These are phyloP conservation scores for Neotropicomus parvogracilis DNA, from an alignment of 1,284 basidiomycete species.

Conservation along the genomic window DNA sequence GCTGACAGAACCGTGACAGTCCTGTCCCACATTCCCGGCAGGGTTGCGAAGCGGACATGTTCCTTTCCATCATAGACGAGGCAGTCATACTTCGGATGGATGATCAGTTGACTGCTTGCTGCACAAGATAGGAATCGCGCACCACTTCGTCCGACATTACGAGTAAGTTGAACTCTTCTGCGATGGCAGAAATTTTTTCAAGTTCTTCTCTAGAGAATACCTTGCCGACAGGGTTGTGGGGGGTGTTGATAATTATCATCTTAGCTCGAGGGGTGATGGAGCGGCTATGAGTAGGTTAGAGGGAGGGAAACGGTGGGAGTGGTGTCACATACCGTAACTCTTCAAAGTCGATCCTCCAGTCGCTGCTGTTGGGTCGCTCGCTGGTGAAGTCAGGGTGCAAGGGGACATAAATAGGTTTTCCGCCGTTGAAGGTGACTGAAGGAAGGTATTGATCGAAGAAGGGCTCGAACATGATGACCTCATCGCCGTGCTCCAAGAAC, in stretches of 20 bases:
- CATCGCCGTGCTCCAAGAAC: slow-evolving; percentile 86
- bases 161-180: slow-evolving; percentile 89
- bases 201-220: slow-evolving; percentile 87
- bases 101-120: slow-evolving; percentile 1
- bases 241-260: slow-evolving; percentile 92
- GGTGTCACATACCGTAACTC: slow-evolving; percentile 64
- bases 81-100: slow-evolving; percentile 75
- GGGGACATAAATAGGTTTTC: slow-evolving; percentile 91
- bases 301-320: background rate
- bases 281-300: slow-evolving; percentile 40
- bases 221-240: slow-evolving; percentile 95
- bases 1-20: slow-evolving; percentile 82
- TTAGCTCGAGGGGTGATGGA: slow-evolving; percentile 86
- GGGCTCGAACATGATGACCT: slow-evolving; percentile 98
- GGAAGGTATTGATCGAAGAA: slow-evolving; percentile 98
- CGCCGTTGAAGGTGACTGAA: slow-evolving; percentile 89
- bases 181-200: slow-evolving; percentile 78
- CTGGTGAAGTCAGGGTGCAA: slow-evolving; percentile 76
- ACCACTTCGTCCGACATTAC: slow-evolving; percentile 97
- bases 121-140: slow-evolving; percentile 36
- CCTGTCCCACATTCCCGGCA: slow-evolving; percentile 98
- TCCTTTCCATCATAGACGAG: slow-evolving; percentile 86
- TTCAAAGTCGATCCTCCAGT: slow-evolving; percentile 85
- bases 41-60: slow-evolving; percentile 87
- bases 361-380: slow-evolving; percentile 60